Percentiles rank a stretch among this genome's conserved stretches.
Evolutionary conservation across 2,329 filamentous ascomycete species (phyloP).

Genomic region (Claviceps sorghi): DNA sequence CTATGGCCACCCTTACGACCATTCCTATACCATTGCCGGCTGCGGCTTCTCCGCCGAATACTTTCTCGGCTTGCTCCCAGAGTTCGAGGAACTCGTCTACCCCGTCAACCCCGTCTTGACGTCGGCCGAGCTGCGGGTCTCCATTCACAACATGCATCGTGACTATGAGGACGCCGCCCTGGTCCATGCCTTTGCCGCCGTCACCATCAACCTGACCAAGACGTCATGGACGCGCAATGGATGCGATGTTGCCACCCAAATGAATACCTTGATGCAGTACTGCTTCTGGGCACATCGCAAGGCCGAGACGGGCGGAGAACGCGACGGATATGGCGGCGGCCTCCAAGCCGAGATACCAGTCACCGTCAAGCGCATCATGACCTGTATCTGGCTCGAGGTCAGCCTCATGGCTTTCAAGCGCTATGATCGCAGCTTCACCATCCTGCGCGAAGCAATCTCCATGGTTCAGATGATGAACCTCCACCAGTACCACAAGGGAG

Average conservation of each 20-base stretch:
- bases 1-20: background rate
- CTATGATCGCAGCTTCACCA: conserved; percentile 31
- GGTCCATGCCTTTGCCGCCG: conserved; percentile 21
- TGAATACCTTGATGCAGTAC: conserved; percentile 15
- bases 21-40: conserved; percentile 2
- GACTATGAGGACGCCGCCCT: conserved; percentile 21
- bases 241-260: conserved; percentile 14
- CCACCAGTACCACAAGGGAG: conserved; percentile 21
- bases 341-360: conserved; percentile 23
- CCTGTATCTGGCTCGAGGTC: conserved; percentile 35
- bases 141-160: conserved; percentile 19
- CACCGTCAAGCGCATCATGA: conserved; percentile 31
- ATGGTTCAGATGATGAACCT: conserved; percentile 29
- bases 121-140: conserved; percentile 15
- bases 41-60: conserved; percentile 16
- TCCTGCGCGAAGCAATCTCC: conserved; percentile 32
- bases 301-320: conserved; percentile 16
- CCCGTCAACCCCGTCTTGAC: conserved; percentile 22
- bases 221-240: conserved; percentile 15
- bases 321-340: conserved; percentile 15
- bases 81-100: conserved; percentile 22
- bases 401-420: conserved; percentile 32
- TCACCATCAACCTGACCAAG: conserved; percentile 22
- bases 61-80: conserved; percentile 18
- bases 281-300: conserved; percentile 12